phyloP scores from a whole-genome alignment of 139 green algal species.

The Haematococcus lacustris region DNA sequence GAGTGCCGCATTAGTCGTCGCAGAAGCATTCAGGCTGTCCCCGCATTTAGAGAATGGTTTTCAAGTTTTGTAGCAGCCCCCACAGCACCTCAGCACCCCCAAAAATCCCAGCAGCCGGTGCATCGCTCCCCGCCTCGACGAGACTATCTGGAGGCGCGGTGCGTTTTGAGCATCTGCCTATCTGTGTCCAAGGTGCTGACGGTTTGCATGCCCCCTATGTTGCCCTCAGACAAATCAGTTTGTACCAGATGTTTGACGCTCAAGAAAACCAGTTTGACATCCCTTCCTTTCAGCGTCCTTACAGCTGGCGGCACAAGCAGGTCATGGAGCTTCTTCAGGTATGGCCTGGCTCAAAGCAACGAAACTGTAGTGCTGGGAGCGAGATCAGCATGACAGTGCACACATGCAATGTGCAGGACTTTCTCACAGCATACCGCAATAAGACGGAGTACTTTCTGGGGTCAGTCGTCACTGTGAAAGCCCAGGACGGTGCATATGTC shows the following conservation, averaged over 20 bases:
- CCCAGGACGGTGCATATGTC: not conserved
- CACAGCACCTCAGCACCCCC: too few relatives aligned
- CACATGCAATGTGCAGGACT: constrained; percentile 11
- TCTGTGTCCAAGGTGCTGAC: too few relatives aligned
- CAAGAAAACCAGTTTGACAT: constrained; percentile 28
- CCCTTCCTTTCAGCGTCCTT: constrained; percentile 39
- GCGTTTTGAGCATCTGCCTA: too few relatives aligned
- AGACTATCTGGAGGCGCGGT: too few relatives aligned
- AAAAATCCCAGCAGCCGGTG: too few relatives aligned
- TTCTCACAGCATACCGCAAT: constrained; percentile 18
- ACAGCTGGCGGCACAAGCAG: constrained; percentile 42
- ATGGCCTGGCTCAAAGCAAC: not conserved
- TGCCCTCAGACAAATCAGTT: constrained; percentile 23
- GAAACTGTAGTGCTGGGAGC: not conserved
- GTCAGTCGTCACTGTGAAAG: constrained; percentile 15
- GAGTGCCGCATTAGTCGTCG: too few relatives aligned
- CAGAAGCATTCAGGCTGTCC: too few relatives aligned
- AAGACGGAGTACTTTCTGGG: constrained; percentile 37
- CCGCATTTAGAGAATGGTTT: too few relatives aligned
- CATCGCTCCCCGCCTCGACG: too few relatives aligned
- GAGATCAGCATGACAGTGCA: not conserved
- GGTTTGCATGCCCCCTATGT: too few relatives aligned
- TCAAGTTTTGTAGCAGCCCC: too few relatives aligned
- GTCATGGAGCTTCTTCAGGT: constrained; percentile 38
- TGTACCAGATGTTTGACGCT: constrained; percentile 39